Conservation (phyloP, 306 rosid genomes). For the Trifolium fragiferum region DNA sequence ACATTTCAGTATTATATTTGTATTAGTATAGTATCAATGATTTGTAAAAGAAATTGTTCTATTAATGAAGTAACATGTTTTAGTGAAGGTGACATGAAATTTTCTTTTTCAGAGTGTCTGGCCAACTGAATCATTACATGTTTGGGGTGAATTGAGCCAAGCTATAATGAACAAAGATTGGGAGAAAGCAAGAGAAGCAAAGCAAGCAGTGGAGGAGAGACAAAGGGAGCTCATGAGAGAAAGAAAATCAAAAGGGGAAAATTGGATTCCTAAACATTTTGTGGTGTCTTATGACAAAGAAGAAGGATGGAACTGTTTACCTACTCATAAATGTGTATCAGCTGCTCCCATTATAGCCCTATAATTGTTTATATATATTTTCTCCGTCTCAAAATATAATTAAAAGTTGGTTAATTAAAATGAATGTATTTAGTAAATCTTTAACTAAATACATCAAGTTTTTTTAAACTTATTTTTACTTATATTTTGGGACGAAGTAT, state of each 20-base stretch:
- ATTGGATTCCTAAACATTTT: conserved; percentile 84
- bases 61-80: conserved; percentile 10
- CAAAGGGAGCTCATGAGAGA: conserved; percentile 67
- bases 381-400: too few species aligned
- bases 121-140: conserved; percentile 73
- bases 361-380: conserved; percentile 25
- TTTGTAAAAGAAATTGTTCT: too few species aligned
- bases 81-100: conserved; percentile 16
- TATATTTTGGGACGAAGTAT: too few species aligned
- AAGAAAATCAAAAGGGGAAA: conserved; percentile 60
- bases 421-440: too few species aligned
- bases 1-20: background rate
- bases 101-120: conserved; percentile 58
- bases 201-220: conserved; percentile 72
- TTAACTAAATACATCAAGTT: too few species aligned
- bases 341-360: conserved; percentile 61
- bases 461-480: too few species aligned
- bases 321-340: conserved; percentile 61
- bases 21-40: too few species aligned
- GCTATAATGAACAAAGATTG: conserved; percentile 69
- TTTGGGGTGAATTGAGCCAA: conserved; percentile 79
- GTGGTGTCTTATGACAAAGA: conserved; percentile 61
- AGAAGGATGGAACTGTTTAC: conserved; percentile 77
- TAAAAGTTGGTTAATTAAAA: too few species aligned
- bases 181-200: conserved; percentile 83